These are phyloP conservation scores for Hyphopichia wangnamkhiaoensis DNA, from an alignment of 1,139 yeast genomes.

Conservation along the genomic window DNA sequence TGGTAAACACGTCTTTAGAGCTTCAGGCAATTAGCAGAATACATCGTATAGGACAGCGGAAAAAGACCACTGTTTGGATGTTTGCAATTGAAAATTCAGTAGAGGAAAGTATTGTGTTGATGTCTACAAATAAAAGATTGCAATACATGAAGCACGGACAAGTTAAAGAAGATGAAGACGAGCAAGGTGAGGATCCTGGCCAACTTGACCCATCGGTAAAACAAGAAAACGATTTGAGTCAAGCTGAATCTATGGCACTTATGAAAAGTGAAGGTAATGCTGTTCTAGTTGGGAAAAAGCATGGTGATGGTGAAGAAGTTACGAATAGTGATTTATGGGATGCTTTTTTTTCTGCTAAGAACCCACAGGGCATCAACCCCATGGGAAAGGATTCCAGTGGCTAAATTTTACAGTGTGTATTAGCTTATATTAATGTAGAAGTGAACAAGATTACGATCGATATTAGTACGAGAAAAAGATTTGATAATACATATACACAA, in stretches of 20 bases:
- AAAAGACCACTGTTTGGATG: constrained; percentile 86
- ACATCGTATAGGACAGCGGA: constrained; percentile 86
- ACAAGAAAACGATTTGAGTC: constrained; percentile 24
- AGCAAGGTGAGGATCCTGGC: constrained; percentile 1
- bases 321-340: constrained; percentile 59
- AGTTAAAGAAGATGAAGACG: constrained; percentile 10
- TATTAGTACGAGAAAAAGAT: too few species aligned
- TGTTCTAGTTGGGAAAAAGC: constrained; percentile 39
- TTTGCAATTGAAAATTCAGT: constrained; percentile 81
- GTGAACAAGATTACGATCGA: too few species aligned
- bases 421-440: too few species aligned
- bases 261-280: constrained; percentile 43
- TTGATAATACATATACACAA: too few species aligned
- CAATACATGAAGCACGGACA: constrained; percentile 39
- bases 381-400: too few species aligned
- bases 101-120: constrained; percentile 81
- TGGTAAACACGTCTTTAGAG: constrained; percentile 85
- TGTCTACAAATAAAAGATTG: constrained; percentile 53
- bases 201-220: neutral
- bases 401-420: too few species aligned
- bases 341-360: constrained; percentile 49
- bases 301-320: constrained; percentile 57
- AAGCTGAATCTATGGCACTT: constrained; percentile 39
- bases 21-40: constrained; percentile 89
- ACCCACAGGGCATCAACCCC: constrained; percentile 4